Evolutionary conservation across 2,329 filamentous ascomycete species (phyloP), one percentile per base, ranked within the genome.

Genomic region (Pezizomycotina sp.): DNA sequence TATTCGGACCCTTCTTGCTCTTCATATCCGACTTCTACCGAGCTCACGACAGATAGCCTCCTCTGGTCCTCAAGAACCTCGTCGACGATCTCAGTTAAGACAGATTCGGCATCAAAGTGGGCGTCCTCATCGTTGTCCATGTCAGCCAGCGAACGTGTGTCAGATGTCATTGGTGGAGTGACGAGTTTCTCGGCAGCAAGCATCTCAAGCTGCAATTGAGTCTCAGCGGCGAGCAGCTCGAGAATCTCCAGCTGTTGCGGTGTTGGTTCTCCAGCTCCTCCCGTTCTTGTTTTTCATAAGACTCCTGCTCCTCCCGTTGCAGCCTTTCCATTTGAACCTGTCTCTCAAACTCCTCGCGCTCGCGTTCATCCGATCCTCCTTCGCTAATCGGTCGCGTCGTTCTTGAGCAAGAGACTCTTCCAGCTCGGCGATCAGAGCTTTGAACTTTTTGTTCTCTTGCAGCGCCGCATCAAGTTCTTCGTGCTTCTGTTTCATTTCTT

Each of bases 161-260:
- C n/a, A n/a, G n/a, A n/a, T n/a, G n/a, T n/a, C n/a, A n/a, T n/a
- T n/a, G n/a, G n/a, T n/a, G n/a, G n/a, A n/a, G n/a, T n/a, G n/a
- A n/a, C n/a, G n/a, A n/a, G n/a, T n/a, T 37, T 44, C 27, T 44
- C 41, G 12, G 32, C 27, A 4, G 41, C 41, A 8, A 44, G 33
- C 4, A 44, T 32, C 25, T 44, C 41, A 5, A 44, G 18, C 19
- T 44, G 41, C 19, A 40, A 37, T 22, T 44, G 41, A 7, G 41
- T 44, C 27, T 44, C 41, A 9, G 41, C 41, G 9, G 41, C 41
- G 34, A 44, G 39, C 24, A 37, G 40, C 16, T 44, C 41, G 4
- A 44, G 30, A n/a, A 44, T 29, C 22, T 44, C 41, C 20, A 44
- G 25, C 12, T 40, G 41, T 16, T 39, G 12, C 36, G 41, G 13